A percentile compares a stretch with the other conserved stretches of the same genome.
Conservation (phyloP, 441 rosid species). For the Syzygium syzygioides region DNA sequence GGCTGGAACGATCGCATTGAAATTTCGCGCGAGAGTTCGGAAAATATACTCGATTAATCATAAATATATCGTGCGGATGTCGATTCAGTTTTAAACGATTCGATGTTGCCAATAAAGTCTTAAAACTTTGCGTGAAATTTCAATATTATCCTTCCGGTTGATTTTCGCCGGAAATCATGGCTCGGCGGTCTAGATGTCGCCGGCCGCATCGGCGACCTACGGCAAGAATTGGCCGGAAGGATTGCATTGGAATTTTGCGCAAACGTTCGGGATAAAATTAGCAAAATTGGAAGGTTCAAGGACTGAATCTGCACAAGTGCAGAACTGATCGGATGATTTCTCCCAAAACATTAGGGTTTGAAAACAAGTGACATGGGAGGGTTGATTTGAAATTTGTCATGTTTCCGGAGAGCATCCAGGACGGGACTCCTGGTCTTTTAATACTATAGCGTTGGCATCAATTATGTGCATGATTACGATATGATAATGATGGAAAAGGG, state of each 20-base stretch:
- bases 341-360: accelerated
- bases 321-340: accelerated
- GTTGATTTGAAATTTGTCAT: background rate
- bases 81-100: too few relatives aligned
- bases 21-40: background rate
- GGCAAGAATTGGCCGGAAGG: background rate
- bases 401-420: background rate
- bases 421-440: background rate
- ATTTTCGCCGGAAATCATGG: too few relatives aligned
- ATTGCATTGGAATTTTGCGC: accelerated
- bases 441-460: background rate
- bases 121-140: too few relatives aligned
- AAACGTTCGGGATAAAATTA: accelerated
- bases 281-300: accelerated
- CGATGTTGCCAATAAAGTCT: too few relatives aligned
- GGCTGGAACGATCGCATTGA: accelerated
- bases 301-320: accelerated
- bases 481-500: background rate
- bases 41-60: too few relatives aligned
- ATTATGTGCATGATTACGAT: background rate
- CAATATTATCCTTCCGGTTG: too few relatives aligned
- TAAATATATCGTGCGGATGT: too few relatives aligned
- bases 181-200: accelerated
- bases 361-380: background rate
- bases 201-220: accelerated